Evolutionary conservation across 305 asterid species (phyloP).

Genomic region (Fraxinus nigra): DNA sequence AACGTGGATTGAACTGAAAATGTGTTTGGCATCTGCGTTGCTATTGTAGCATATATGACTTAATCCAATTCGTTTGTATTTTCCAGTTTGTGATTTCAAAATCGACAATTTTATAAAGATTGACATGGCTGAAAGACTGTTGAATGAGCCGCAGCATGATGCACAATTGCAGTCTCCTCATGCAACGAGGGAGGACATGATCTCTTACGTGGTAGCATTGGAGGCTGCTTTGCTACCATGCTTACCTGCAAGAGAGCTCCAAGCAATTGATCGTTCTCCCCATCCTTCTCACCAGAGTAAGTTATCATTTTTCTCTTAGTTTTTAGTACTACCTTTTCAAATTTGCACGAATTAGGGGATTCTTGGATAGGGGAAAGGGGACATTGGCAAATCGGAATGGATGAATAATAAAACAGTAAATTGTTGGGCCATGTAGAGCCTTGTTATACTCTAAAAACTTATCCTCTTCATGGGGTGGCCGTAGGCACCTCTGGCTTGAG

Average conservation of each 20-base stretch:
- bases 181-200: conserved; percentile 65
- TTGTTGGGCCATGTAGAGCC: neutral
- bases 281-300: conserved; percentile 97
- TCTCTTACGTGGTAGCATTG: conserved; percentile 71
- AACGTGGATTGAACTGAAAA: neutral
- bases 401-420: neutral
- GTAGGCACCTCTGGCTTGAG: neutral
- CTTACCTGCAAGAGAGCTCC: conserved; percentile 94
- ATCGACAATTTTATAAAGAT: neutral
- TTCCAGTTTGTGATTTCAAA: conserved; percentile 16
- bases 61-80: neutral
- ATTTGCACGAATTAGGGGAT: neutral
- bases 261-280: conserved; percentile 90
- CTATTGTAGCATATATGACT: neutral
- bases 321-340: neutral
- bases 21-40: neutral
- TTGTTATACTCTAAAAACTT: neutral
- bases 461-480: neutral
- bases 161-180: conserved; percentile 47
- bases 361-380: neutral
- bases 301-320: conserved; percentile 13
- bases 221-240: conserved; percentile 96
- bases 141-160: conserved; percentile 53
- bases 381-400: neutral
- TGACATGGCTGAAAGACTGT: conserved; percentile 66